These are phyloP conservation scores for Schizochytrium sp. DNA, from an alignment of 108 stramenopile genomes.

Conservation along the genomic window DNA sequence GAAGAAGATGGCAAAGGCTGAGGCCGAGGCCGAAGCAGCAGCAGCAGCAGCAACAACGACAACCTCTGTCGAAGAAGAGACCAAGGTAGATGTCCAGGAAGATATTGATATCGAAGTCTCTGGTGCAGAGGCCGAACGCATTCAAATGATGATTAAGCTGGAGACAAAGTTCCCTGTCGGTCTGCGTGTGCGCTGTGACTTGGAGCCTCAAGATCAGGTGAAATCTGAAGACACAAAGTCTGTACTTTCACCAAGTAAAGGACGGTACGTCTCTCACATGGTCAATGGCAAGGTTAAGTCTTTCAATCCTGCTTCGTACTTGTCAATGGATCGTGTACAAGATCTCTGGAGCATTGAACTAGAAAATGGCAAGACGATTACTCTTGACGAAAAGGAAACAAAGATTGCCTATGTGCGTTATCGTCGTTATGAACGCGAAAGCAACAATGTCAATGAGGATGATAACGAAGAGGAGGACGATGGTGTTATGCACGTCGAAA, in stretches of 20 bases:
- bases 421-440: constrained; percentile 16
- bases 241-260: background rate
- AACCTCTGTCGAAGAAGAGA: background rate
- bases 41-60: background rate
- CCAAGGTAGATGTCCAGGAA: constrained; percentile 34
- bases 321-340: constrained; percentile 7
- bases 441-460: constrained; percentile 29
- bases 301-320: constrained; percentile 43
- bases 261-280: background rate
- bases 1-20: background rate
- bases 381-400: constrained; percentile 25
- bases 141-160: background rate
- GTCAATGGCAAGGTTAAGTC: constrained; percentile 14
- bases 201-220: background rate
- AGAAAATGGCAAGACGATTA: constrained; percentile 30
- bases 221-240: background rate
- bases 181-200: constrained; percentile 23
- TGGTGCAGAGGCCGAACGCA: constrained; percentile 34
- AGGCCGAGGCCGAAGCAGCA: background rate
- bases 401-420: background rate
- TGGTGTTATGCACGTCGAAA: background rate
- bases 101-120: constrained; percentile 40
- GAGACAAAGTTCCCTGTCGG: constrained; percentile 31
- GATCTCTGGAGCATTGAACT: constrained; percentile 49
- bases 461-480: constrained; percentile 24